Evolutionary conservation across 208 protist species (phyloP), one percentile per base, ranked within the genome.

Genomic region (Crithidia bombi): DNA sequence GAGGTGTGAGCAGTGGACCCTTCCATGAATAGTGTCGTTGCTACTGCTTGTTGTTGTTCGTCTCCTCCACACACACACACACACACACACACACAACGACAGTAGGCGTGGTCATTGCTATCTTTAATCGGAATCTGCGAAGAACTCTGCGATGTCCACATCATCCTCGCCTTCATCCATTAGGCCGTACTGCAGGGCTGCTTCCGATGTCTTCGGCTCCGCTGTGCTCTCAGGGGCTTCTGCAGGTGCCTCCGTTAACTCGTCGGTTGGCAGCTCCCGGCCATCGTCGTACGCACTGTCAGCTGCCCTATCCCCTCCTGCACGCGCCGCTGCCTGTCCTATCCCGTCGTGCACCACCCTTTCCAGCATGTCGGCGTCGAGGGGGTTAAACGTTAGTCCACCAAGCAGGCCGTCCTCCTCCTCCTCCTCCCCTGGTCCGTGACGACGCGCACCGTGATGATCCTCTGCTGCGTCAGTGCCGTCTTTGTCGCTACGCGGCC

Each of bases 141-240:
- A 90, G 65, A 90, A 88, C 9, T 65, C 85, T 11, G 78, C 71
- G 2, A 90, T 49, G 17, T 79, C 85, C 21, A 83, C 84, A 56
- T 75, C 61, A 3, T 75, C 78, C 25, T 61, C 58, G 5, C 71
- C 71, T 4, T 66, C 50, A 3, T 25, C 57, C 4, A 0, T 6
- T 6, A 44, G 51, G 35, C 50, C 79, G 15, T 61, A 49, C 12
- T 61, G 51, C n/a, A 17, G 33, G 15, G 61, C 47, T 6, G 15
- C 52, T 35, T 38, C 17, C 28, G 17, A 23, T 0, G 51, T 2
- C 32, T 23, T 4, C 17, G 36, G 32, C 52, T 26, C 28, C 28
- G 52, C 1, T 12, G 23, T 11, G 50, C 7, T 12, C 46, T 30
- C 47, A 23, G 28, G 9, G 47, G 38, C 39, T 17, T 49, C 23